Percentiles rank a stretch among this genome's conserved stretches.
Conservation (phyloP, 257 asterid genomes). For the Rhazya stricta region DNA sequence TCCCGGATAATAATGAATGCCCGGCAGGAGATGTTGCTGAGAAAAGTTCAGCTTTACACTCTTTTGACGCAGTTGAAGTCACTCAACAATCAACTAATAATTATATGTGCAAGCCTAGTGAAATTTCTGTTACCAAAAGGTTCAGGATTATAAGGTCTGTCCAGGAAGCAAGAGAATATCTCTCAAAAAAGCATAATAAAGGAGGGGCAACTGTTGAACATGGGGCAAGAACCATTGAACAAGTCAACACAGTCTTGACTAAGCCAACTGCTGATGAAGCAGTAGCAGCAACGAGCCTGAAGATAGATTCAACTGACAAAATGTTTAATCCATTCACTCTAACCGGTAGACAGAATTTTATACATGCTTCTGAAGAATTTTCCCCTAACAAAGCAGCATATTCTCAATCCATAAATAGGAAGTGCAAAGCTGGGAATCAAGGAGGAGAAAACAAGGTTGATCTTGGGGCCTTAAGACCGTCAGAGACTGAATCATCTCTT, state of each 20-base stretch:
- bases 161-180: conserved; percentile 78
- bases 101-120: conserved; percentile 18
- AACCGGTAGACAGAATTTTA: conserved; percentile 19
- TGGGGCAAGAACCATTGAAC: conserved; percentile 23
- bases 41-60: conserved; percentile 17
- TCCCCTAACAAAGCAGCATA: conserved; percentile 3
- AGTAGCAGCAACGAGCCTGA: conserved; percentile 20
- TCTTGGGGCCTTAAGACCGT: conserved; percentile 21
- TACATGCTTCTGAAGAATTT: conserved; percentile 18
- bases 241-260: conserved; percentile 18
- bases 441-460: conserved; percentile 20
- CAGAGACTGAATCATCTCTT: conserved; percentile 24
- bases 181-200: conserved; percentile 43
- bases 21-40: conserved; percentile 18
- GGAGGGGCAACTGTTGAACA: conserved; percentile 30
- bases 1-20: conserved; percentile 25
- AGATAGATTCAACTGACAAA: conserved; percentile 24
- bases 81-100: conserved; percentile 23
- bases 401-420: conserved; percentile 13
- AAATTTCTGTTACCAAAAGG: conserved; percentile 31
- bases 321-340: conserved; percentile 18
- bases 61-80: conserved; percentile 24
- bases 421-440: conserved; percentile 26
- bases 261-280: conserved; percentile 21
- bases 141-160: conserved; percentile 66